Evolutionary conservation across 2,329 filamentous ascomycete species (phyloP).

Genomic region (Saccharata proteae): DNA sequence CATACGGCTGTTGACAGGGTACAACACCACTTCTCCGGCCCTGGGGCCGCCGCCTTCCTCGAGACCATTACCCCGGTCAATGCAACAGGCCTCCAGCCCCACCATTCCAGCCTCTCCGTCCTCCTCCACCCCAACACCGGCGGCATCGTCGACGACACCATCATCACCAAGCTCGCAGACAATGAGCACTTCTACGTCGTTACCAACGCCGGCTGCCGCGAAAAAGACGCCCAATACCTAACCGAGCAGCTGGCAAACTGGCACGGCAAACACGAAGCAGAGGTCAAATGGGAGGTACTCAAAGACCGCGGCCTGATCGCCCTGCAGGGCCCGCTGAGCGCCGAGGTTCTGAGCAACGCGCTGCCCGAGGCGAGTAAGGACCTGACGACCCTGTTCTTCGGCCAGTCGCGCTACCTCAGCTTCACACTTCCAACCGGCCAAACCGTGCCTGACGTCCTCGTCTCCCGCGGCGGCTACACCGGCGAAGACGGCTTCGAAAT

Average conservation of each 20-base stretch:
- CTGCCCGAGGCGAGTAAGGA: constrained; percentile 41
- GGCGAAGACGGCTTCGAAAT: constrained; percentile 98
- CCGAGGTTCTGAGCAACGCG: constrained; percentile 53
- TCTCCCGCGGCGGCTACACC: constrained; percentile 87
- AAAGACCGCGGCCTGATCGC: constrained; percentile 70
- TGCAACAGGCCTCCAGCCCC: constrained; percentile 48
- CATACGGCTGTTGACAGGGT: constrained; percentile 40
- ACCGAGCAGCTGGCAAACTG: constrained; percentile 53
- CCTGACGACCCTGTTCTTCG: constrained; percentile 68
- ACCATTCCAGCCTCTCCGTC: constrained; percentile 72
- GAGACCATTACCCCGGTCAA: constrained; percentile 72
- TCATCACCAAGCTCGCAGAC: constrained; percentile 71
- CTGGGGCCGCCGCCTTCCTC: constrained; percentile 69
- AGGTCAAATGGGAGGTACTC: constrained; percentile 58
- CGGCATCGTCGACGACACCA: constrained; percentile 88
- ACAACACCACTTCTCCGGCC: constrained; percentile 74
- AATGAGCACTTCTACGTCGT: constrained; percentile 76
- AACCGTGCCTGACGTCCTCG: constrained; percentile 45
- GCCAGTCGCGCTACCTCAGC: constrained; percentile 55
- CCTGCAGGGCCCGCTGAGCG: constrained; percentile 73
- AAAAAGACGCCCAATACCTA: constrained; percentile 77
- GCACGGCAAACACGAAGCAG: constrained; percentile 39
- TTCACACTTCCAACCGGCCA: constrained; percentile 46
- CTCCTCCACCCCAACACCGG: constrained; percentile 60
- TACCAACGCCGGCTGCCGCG: constrained; percentile 83